Evolutionary conservation across 2,329 filamentous ascomycete genomes (phyloP).

Genomic region (Diplocarpon mali): DNA sequence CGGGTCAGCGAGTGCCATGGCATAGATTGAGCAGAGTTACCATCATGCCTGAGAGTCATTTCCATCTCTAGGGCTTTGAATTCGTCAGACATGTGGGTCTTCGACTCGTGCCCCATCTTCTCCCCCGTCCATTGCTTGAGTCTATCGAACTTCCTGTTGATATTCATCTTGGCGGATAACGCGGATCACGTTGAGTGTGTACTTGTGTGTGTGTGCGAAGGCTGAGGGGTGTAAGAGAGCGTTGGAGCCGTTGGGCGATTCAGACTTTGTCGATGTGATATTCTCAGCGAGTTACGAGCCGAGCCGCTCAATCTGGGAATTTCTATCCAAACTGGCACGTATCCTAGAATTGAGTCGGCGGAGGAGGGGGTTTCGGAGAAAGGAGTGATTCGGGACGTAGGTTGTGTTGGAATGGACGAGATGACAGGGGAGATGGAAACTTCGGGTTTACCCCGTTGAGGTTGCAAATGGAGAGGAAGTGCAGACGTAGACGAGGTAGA

Average conservation of each 20-base stretch:
- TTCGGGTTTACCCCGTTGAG: too few relatives aligned
- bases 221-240: too few relatives aligned
- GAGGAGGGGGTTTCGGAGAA: slow-evolving; percentile 1
- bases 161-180: slow-evolving; percentile 26
- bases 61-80: slow-evolving; percentile 85
- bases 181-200: background rate
- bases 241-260: too few relatives aligned
- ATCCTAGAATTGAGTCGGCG: slow-evolving; percentile 8
- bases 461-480: too few relatives aligned
- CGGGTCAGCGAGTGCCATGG: slow-evolving; percentile 10
- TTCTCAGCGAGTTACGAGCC: slow-evolving; percentile 2
- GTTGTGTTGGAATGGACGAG: too few relatives aligned
- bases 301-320: slow-evolving; percentile 5
- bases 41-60: slow-evolving; percentile 81
- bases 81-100: slow-evolving; percentile 77
- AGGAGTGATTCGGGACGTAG: slow-evolving; percentile 6
- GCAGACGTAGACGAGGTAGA: too few relatives aligned
- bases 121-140: slow-evolving; percentile 98
- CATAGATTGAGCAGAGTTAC: slow-evolving; percentile 37
- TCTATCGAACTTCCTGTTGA: slow-evolving; percentile 76
- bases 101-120: slow-evolving; percentile 86
- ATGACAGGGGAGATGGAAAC: background rate
- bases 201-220: background rate
- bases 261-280: background rate
- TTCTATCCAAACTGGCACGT: slow-evolving; percentile 11